These are phyloP conservation scores for Groenewaldozyma sp. DNA, from an alignment of 1,139 yeast genomes.

Conservation along the genomic window DNA sequence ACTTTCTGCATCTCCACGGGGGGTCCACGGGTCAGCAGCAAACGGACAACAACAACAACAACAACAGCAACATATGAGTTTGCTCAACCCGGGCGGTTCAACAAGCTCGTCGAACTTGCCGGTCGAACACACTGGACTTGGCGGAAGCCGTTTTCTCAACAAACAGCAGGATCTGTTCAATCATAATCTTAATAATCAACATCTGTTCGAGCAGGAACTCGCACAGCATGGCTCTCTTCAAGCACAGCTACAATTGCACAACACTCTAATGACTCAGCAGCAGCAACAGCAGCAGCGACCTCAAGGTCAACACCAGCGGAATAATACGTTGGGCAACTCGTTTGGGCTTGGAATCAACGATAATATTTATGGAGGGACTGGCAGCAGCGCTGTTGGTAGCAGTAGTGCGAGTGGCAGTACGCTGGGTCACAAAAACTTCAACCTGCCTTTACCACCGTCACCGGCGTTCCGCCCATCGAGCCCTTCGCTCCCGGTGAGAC, in stretches of 20 bases:
- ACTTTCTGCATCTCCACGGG: conserved; percentile 5
- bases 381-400: no score
- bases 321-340: no score
- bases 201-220: not conserved
- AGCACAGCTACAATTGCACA: not conserved
- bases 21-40: no score
- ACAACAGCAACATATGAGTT: no score
- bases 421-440: not conserved
- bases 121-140: no score
- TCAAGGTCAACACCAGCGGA: no score
- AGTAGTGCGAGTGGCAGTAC: no score
- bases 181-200: not conserved
- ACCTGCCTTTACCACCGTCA: conserved; percentile 4
- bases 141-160: no score
- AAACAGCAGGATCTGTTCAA: not conserved
- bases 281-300: not conserved
- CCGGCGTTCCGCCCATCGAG: conserved; percentile 15
- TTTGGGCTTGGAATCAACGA: no score
- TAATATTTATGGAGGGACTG: no score
- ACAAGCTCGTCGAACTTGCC: no score
- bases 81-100: no score
- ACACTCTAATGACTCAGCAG: not conserved
- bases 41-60: not conserved
- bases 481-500: conserved; percentile 21
- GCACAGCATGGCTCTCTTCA: not conserved